Percentiles rank a stretch among this genome's conserved stretches.
Conservation (phyloP, 169 alveolate genomes). For the Cryptosporidium meleagridis region DNA sequence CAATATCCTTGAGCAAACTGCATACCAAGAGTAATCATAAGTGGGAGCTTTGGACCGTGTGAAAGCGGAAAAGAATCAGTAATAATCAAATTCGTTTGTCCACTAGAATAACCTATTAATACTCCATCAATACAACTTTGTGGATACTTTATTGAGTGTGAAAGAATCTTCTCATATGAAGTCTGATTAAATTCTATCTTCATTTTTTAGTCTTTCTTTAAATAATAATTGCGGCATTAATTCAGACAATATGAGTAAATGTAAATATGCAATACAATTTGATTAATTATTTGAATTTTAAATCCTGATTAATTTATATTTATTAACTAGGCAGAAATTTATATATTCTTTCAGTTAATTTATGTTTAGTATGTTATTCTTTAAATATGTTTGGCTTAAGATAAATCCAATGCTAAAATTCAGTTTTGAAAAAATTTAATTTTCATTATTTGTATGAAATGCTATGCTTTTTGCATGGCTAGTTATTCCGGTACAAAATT, state of each 20-base stretch:
- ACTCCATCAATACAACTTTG: slow-evolving; percentile 30
- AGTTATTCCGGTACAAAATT: not conserved
- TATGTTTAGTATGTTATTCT: not conserved
- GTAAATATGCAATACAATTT: no score
- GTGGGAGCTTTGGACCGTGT: slow-evolving; percentile 46
- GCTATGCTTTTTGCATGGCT: no score
- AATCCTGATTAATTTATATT: no score
- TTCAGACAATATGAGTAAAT: not conserved
- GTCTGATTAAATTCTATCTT: slow-evolving; percentile 6
- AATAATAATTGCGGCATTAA: not conserved
- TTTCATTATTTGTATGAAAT: no score
- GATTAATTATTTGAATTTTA: not conserved
- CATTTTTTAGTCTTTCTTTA: not conserved
- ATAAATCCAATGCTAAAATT: no score
- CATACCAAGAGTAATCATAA: slow-evolving; percentile 9
- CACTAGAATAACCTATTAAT: slow-evolving; percentile 15
- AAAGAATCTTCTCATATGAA: slow-evolving; percentile 4
- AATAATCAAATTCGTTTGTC: not conserved
- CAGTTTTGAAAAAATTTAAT: no score
- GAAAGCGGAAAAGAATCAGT: slow-evolving; percentile 44
- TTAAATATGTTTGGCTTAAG: not conserved
- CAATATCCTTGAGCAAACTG: slow-evolving; percentile 42
- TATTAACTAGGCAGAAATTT: no score
- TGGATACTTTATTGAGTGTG: slow-evolving; percentile 54
- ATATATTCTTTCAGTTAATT: not conserved